phyloP scores from a whole-genome alignment of 2,329 filamentous ascomycete species.

The Aspergillus sojae region DNA sequence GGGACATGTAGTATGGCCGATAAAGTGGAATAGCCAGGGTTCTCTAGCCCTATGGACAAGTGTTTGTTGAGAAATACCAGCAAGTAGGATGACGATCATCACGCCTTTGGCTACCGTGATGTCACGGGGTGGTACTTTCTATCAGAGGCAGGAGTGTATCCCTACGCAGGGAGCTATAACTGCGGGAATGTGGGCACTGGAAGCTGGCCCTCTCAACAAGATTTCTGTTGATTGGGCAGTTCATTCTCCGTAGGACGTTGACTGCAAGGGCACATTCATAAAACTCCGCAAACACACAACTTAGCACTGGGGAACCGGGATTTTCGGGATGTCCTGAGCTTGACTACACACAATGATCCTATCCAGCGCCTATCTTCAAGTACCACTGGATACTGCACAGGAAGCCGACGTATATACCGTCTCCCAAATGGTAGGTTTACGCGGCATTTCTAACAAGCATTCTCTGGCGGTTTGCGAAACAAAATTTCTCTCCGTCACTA shows the following conservation, averaged over 20 bases:
- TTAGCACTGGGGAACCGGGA: background rate
- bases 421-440: background rate
- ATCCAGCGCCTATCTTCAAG: background rate
- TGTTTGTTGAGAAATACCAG: background rate
- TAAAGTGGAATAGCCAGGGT: background rate
- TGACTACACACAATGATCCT: background rate
- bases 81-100: background rate
- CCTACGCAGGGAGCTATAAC: background rate
- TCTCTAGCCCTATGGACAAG: background rate
- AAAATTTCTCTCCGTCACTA: background rate
- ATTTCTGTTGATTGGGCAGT: background rate
- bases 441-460: background rate
- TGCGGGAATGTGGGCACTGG: background rate
- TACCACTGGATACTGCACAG: background rate
- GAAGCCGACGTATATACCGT: background rate
- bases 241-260: background rate
- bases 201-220: background rate
- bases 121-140: background rate
- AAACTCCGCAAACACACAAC: background rate
- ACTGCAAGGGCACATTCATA: conserved; percentile 1
- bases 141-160: background rate
- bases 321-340: background rate
- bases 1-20: background rate
- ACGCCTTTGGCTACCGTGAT: background rate
- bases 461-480: background rate